Percentiles rank a stretch among this genome's conserved stretches.
Conservation (phyloP, 2,329 filamentous ascomycete species). For the Periconia digitata region DNA sequence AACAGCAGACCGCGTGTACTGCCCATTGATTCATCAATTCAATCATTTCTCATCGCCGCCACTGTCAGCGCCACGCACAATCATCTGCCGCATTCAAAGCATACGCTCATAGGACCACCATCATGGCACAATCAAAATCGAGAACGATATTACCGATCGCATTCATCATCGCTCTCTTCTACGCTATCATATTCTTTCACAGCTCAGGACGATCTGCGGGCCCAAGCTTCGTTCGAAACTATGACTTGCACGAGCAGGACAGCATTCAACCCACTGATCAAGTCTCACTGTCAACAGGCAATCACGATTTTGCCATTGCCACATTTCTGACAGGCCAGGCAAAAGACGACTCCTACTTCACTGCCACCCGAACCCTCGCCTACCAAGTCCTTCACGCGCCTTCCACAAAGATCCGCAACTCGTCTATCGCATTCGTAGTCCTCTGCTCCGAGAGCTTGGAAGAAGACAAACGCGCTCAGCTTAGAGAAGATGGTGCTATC, state of each 20-base stretch:
- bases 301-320: slow-evolving; percentile 33
- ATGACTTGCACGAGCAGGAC: background rate
- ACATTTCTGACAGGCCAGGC: slow-evolving; percentile 43
- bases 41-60: no score
- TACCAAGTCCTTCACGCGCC: slow-evolving; percentile 47
- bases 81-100: background rate
- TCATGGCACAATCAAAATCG: background rate
- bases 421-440: slow-evolving; percentile 42
- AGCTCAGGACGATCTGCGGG: background rate
- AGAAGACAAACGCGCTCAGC: slow-evolving; percentile 22
- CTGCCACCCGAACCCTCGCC: slow-evolving; percentile 41
- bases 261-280: background rate
- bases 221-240: background rate
- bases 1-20: no score
- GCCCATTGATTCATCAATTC: no score
- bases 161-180: background rate
- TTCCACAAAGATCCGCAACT: slow-evolving; percentile 34
- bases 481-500: slow-evolving; percentile 44
- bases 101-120: background rate
- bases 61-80: background rate
- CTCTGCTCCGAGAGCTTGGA: slow-evolving; percentile 31
- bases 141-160: background rate
- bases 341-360: slow-evolving; percentile 40
- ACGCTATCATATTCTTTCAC: background rate
- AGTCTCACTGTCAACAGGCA: background rate